Percentiles rank a stretch among this genome's conserved stretches.
Conservation (phyloP, 2,329 filamentous ascomycete genomes). For the Huntiella abstrusa region DNA sequence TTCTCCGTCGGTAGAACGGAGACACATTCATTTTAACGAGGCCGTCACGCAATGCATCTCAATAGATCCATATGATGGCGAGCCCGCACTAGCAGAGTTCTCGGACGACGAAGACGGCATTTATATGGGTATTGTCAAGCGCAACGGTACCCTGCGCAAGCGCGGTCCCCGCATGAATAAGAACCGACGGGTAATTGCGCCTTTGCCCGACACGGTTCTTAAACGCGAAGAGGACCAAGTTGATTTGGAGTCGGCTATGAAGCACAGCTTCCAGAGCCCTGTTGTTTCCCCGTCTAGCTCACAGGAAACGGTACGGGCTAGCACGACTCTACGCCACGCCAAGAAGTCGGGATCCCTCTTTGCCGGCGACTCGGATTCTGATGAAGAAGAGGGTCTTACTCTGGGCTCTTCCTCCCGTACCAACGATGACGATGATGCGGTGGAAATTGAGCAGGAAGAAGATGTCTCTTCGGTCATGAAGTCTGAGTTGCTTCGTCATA, state of each 20-base stretch:
- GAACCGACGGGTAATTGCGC: slow-evolving; percentile 66
- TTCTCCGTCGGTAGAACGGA: slow-evolving; percentile 47
- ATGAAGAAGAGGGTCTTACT: too few relatives aligned
- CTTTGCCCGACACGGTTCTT: slow-evolving; percentile 68
- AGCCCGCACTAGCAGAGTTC: slow-evolving; percentile 24
- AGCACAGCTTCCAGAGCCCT: slow-evolving; percentile 36
- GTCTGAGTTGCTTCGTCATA: slow-evolving; percentile 11
- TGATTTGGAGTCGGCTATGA: slow-evolving; percentile 43
- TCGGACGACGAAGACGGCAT: slow-evolving; percentile 49
- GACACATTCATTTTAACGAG: slow-evolving; percentile 92
- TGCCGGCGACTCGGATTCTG: slow-evolving; percentile 26
- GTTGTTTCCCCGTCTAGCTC: slow-evolving; percentile 55
- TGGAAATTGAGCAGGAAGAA: slow-evolving; percentile 15
- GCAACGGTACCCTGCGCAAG: slow-evolving; percentile 35
- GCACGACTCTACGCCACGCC: slow-evolving; percentile 23
- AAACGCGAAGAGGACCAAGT: slow-evolving; percentile 68
- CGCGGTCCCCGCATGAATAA: slow-evolving; percentile 30
- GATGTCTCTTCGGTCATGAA: neutral
- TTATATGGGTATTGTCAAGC: slow-evolving; percentile 57
- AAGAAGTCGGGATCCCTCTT: slow-evolving; percentile 46
- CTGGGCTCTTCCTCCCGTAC: too few relatives aligned
- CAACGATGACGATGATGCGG: slow-evolving; percentile 35
- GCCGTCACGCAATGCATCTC: slow-evolving; percentile 93
- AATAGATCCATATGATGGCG: slow-evolving; percentile 66
- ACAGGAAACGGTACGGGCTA: slow-evolving; percentile 55